Evolutionary conservation across 1,284 basidiomycete species (phyloP), one percentile per base, ranked within the genome.

Genomic region (Malassezia cuniculi): DNA sequence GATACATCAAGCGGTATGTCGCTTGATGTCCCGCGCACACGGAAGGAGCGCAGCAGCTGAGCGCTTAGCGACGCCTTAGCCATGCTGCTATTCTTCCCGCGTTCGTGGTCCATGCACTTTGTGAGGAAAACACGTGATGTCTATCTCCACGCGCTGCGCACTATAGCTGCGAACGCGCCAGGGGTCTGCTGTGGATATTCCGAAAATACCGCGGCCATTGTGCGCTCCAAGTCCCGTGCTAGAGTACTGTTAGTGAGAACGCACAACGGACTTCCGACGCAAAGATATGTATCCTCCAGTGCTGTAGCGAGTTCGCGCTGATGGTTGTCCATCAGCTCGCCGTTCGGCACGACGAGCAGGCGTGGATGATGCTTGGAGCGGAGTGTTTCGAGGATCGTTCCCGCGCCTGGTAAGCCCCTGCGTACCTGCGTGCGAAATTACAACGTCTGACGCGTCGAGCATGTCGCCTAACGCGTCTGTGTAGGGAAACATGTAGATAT

Each of bases 371-470:
- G 21, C 11, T 31, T 35, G 76, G 72, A 47, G 18, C 87, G 75
- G 29, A 95, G 71, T 9, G 81, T 84, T 33, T 89, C 84, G 26
- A 95, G 73, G 55, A 95, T 89, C 1, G 89, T 93, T 6, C 89
- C 90, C 9, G 90, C 83, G 35, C 89, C 89, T 93, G 60, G 12
- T 15, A 18, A 11, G 8, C 7, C 12, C 26, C 21, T 7, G 54
- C 76, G 53, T 64, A 87, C 87, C 87, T 58, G 85, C 89, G 74
- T 95, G 89, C 59, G 84, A 83, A 27, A 95, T 80, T 35, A 95
- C 76, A 31, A 86, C 68, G 62, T 85, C 78, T 17, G 82, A 79
- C 10, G 63, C 69, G 31, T 72, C 69, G 47, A 82, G 79, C 45
- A 46, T 48, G 19, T 32, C n/a, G 10, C 29, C 27, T 16, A 61